These are phyloP conservation scores for Aureobasidium zeae DNA, from an alignment of 2,329 filamentous ascomycete species.

Conservation along the genomic window DNA sequence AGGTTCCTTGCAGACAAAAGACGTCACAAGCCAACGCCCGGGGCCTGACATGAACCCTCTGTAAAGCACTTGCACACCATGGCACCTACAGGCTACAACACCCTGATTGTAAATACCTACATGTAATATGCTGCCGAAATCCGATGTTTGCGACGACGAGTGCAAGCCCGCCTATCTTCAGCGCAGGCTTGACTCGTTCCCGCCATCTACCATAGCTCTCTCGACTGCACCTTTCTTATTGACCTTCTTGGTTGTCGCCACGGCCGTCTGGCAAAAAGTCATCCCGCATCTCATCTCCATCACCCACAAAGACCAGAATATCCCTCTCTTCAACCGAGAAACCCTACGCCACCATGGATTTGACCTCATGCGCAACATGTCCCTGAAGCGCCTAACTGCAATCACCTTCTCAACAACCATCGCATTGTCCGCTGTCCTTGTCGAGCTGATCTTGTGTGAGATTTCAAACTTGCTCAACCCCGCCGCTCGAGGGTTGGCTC, in stretches of 20 bases:
- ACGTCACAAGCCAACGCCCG: too few species aligned
- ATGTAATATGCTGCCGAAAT: constrained; percentile 4
- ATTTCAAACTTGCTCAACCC: constrained; percentile 67
- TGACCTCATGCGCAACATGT: constrained; percentile 19
- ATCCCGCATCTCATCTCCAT: constrained; percentile 62
- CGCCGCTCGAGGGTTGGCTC: constrained; percentile 55
- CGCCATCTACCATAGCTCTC: constrained; percentile 45
- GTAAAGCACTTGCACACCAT: too few species aligned
- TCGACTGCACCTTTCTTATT: constrained; percentile 59
- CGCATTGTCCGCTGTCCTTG: constrained; percentile 66
- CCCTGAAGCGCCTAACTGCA: constrained; percentile 31
- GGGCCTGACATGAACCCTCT: too few species aligned
- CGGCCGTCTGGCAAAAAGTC: constrained; percentile 56
- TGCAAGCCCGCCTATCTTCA: constrained; percentile 46
- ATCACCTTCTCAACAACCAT: constrained; percentile 67
- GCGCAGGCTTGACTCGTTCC: constrained; percentile 35
- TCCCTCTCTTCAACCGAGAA: constrained; percentile 47
- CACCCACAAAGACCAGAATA: constrained; percentile 49
- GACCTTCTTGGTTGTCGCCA: constrained; percentile 56
- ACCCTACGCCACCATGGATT: constrained; percentile 37
- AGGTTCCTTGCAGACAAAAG: too few species aligned
- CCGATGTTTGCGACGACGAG: constrained; percentile 46
- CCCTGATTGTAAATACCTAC: too few species aligned
- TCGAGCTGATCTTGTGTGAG: constrained; percentile 73
- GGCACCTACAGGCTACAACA: background rate